These are phyloP conservation scores for Cercospora sp. DNA, from an alignment of 2,329 filamentous ascomycete genomes.

Conservation along the genomic window DNA sequence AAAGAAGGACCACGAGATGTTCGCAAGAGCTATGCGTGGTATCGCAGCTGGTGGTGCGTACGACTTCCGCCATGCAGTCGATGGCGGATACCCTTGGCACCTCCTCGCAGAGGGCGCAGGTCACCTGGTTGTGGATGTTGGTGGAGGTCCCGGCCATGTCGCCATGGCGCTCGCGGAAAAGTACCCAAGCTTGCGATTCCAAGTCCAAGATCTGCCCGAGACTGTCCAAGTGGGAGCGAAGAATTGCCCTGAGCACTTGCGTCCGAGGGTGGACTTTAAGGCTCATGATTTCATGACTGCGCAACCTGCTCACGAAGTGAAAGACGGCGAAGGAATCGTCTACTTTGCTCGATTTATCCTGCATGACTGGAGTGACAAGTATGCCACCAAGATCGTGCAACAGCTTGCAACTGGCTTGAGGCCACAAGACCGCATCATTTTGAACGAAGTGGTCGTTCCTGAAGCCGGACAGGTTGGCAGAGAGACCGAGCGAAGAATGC, in stretches of 20 bases:
- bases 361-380: slow-evolving; percentile 32
- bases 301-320: slow-evolving; percentile 18
- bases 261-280: slow-evolving; percentile 17
- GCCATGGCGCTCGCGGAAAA: slow-evolving; percentile 27
- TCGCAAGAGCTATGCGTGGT: slow-evolving; percentile 29
- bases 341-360: slow-evolving; percentile 29
- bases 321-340: slow-evolving; percentile 15
- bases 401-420: slow-evolving; percentile 20
- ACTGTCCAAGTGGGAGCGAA: slow-evolving; percentile 28
- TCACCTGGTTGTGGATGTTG: slow-evolving; percentile 27
- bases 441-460: slow-evolving; percentile 30
- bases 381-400: slow-evolving; percentile 27
- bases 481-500: slow-evolving; percentile 26
- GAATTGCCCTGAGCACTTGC: slow-evolving; percentile 23
- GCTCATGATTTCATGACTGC: slow-evolving; percentile 25
- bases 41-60: slow-evolving; percentile 27
- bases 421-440: slow-evolving; percentile 26
- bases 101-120: slow-evolving; percentile 16
- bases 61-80: slow-evolving; percentile 27
- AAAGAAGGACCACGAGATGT: slow-evolving; percentile 27
- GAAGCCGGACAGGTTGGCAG: slow-evolving; percentile 23
- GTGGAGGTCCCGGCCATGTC: slow-evolving; percentile 30
- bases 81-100: slow-evolving; percentile 29
- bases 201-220: slow-evolving; percentile 30
- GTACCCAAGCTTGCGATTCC: slow-evolving; percentile 25